Base-by-base conservation (phyloP, 2,329 filamentous ascomycete species). In the Cytospora paraplurivora region DNA sequence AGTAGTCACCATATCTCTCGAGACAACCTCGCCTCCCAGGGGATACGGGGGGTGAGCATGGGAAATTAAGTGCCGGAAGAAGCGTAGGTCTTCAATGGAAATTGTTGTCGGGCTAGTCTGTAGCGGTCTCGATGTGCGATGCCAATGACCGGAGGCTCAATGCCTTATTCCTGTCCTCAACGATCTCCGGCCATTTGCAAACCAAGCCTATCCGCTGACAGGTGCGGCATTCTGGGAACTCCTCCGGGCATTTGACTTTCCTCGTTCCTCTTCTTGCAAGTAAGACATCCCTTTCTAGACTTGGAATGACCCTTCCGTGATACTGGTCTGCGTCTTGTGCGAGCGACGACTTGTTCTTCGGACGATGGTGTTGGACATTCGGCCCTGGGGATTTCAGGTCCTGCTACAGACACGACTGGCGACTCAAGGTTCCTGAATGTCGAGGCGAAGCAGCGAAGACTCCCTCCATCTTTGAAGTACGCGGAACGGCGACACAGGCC, bases 1-100 rank as follows among this genome's bases (percentile, higher is more conserved):
- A 37, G 5, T 50, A 7, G 27, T 12, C 3, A 76, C 76, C 1
- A 76, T 73, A 32, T 73, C 68, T 53, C 70, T 72, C 77, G 77
- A 79, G 0, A 78, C 68, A 6, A 65, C 62, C 27, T 72, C 73
- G 0, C 76, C 75, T 49, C 71, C 71, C 12, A 78, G 69, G 1
- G 77, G 77, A 0, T 79, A 58, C 2, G 77, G 70, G 7, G 77
- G 77, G 59, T 78, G 78, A 84, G 67, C 35, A 8, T 37, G 35
- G 35, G 7, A 37, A 13, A 37, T 3, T 67, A 83, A 85, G 67
- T 84, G 81, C 58, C 82, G 79, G 67, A 84, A 84, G 70, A 82
- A 81, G 21, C 79, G 75, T 70, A 84, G 75, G 62, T 84, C 81
- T 38, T 79, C 71, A 17, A 75, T 68, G 38, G 73, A 74, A 65